Evolutionary conservation across 2,329 filamentous ascomycete genomes (phyloP).

Genomic region (Ceratocystiopsis brevicomis): DNA sequence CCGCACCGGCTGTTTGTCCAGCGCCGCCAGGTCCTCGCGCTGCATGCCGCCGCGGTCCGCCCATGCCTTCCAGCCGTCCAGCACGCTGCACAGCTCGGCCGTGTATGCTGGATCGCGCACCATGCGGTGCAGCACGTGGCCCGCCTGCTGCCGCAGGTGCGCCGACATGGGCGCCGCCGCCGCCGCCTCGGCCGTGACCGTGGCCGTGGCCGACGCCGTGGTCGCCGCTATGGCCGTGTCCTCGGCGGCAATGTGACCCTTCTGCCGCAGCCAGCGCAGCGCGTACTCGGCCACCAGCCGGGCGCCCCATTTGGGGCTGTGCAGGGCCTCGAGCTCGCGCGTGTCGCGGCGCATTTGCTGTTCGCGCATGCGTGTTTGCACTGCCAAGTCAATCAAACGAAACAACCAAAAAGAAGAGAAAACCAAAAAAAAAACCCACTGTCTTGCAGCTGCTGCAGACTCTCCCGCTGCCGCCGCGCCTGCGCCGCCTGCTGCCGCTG

Average conservation of each 20-base stretch:
- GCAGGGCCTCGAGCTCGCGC: conserved; percentile 29
- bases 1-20: conserved; percentile 19
- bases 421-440: conserved; percentile 14
- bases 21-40: conserved; percentile 21
- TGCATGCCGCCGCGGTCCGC: conserved; percentile 36
- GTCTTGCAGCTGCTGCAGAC: conserved; percentile 25
- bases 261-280: conserved; percentile 24
- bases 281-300: conserved; percentile 25
- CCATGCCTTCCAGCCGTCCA: conserved; percentile 36
- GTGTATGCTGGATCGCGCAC: conserved; percentile 28
- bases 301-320: conserved; percentile 33
- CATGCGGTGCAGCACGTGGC: conserved; percentile 31
- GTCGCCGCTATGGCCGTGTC: neutral
- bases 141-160: conserved; percentile 18
- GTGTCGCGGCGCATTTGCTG: conserved; percentile 19
- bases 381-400: too few species aligned
- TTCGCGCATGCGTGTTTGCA: conserved; percentile 18
- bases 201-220: neutral
- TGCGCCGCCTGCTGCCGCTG: conserved; percentile 22
- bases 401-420: too few species aligned
- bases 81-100: conserved; percentile 20
- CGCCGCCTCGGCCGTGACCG: neutral
- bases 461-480: conserved; percentile 24
- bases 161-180: neutral
- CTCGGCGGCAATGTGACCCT: neutral